Evolutionary conservation across 345 rosid genomes (phyloP), one percentile per base, ranked within the genome.

Genomic region (Lagerstroemia speciosa): DNA sequence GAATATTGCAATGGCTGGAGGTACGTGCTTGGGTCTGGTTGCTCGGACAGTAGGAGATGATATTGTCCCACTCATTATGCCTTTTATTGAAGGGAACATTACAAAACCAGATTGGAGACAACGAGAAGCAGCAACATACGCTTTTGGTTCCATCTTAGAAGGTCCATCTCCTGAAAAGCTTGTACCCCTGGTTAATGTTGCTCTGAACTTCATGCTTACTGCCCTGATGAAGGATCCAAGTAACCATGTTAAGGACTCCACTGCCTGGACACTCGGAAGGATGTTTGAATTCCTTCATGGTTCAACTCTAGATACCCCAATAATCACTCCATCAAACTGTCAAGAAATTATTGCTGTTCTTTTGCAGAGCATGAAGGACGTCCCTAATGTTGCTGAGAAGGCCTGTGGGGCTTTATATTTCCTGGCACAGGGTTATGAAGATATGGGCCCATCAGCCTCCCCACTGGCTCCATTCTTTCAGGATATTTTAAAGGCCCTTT

Each of bases 371-470:
- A 82, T 82, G 85, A 79, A 74, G 37, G 85, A 82, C 5, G 85
- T 64, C 40, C 81, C 85, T 33, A 82, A 82, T 75, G 85, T 79
- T 32, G 85, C 85, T 6, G 85, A 79, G 73, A 82, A 82, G 68
- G 83, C 85, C 45, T 82, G 85, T 57, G 85, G 85, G 43, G 85
- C 85, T n/a, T 79, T 82, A 22, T 82, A 82, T 68, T 82, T 82
- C 48, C 71, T 82, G 60, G 83, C 85, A 16, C 85, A 82, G 33
- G 85, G 85, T 55, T 82, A 76, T 63, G 85, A 79, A 70, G 83
- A 76, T 37, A 69, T 68, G 53, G 82, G 75, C 20, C 74, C 78
- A 17, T 75, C 82, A 11, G 43, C 79, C 29, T 82, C 83, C 30
- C 82, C 81, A 6, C 73, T 82, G 60, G 77, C 85, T 34, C 81